Evolutionary conservation across 192 early-diverging fungal genomes (phyloP).

Genomic region (Cladochytrium replicatum): DNA sequence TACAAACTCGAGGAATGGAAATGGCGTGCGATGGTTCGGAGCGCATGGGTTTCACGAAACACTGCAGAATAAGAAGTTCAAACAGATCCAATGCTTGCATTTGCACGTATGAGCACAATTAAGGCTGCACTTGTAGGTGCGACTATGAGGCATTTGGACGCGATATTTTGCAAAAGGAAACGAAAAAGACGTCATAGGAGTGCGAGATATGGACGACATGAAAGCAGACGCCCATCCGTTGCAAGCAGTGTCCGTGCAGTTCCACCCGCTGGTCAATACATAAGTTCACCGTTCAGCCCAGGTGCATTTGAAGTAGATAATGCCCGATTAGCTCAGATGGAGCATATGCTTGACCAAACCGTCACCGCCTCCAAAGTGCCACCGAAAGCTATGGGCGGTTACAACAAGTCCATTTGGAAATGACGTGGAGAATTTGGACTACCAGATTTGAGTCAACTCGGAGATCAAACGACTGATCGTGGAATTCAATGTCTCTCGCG

Average conservation of each 20-base stretch:
- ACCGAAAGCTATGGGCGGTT: no score
- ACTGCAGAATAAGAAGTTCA: no score
- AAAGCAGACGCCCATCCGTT: not conserved
- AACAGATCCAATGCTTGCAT: slow-evolving; percentile 17
- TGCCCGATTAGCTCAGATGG: slow-evolving; percentile 8
- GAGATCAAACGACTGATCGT: slow-evolving; percentile 5
- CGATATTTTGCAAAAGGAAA: no score
- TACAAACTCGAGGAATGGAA: no score
- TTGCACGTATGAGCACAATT: slow-evolving; percentile 7
- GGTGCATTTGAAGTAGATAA: slow-evolving; percentile 3
- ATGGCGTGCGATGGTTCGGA: no score
- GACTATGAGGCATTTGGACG: no score
- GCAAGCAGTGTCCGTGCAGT: no score
- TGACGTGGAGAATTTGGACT: slow-evolving; percentile 5
- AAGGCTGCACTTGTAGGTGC: slow-evolving; percentile 9
- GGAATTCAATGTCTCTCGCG: no score
- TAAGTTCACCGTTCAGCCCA: not conserved
- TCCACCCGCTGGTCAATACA: no score
- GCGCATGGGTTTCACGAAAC: no score
- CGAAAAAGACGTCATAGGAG: no score
- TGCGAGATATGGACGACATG: slow-evolving; percentile 4
- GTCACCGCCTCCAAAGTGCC: no score
- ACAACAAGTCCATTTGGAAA: slow-evolving; percentile 3
- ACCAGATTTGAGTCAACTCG: slow-evolving; percentile 1
- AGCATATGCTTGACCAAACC: not conserved